phyloP scores from a whole-genome alignment of 352 stramenopile species.

The Aphanomyces stellatus region DNA sequence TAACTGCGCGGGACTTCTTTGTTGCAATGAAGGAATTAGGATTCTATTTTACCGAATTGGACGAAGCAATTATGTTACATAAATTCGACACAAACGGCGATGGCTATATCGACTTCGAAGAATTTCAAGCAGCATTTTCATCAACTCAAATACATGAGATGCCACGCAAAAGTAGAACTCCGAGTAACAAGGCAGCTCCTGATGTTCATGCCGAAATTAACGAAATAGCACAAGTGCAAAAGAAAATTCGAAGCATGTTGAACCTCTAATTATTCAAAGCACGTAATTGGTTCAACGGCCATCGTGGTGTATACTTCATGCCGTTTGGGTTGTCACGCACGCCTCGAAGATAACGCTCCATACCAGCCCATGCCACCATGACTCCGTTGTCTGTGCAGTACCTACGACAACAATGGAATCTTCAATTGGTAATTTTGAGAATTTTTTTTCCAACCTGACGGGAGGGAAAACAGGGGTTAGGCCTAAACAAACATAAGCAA shows the following conservation, averaged over 20 bases:
- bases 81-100: constrained; percentile 46
- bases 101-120: constrained; percentile 52
- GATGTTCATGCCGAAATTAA: neutral
- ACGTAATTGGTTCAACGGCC: constrained; percentile 56
- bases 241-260: neutral
- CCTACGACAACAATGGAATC: no score
- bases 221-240: neutral
- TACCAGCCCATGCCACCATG: constrained; percentile 93
- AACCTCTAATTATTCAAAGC: neutral
- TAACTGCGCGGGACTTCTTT: constrained; percentile 38
- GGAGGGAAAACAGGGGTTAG: constrained; percentile 12
- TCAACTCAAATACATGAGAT: constrained; percentile 14
- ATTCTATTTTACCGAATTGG: constrained; percentile 34
- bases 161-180: neutral
- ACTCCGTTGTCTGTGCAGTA: constrained; percentile 99
- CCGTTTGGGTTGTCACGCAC: constrained; percentile 43
- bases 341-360: constrained; percentile 48
- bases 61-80: constrained; percentile 39
- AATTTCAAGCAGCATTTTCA: constrained; percentile 42
- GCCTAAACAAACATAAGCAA: no score
- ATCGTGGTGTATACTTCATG: constrained; percentile 63
- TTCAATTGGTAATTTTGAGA: constrained; percentile 25
- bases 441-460: constrained; percentile 61
- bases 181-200: neutral
- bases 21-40: constrained; percentile 43